These are phyloP conservation scores for Haematococcus sp. DNA, from an alignment of 139 green algal species.

Conservation along the genomic window DNA sequence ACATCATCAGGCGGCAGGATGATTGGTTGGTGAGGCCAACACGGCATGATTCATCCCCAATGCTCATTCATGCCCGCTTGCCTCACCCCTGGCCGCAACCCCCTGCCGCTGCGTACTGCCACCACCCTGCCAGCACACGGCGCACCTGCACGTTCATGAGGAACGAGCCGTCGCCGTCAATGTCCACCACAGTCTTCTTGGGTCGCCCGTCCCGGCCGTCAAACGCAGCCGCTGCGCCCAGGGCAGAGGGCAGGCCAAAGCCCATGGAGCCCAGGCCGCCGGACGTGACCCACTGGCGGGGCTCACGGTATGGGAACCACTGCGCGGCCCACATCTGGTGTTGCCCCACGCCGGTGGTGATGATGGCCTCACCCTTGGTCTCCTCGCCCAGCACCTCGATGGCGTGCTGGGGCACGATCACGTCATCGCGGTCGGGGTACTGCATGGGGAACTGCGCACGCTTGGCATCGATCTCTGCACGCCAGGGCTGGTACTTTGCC, in stretches of 20 bases:
- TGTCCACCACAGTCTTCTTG: slow-evolving; percentile 84
- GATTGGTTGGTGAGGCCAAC: too few relatives aligned
- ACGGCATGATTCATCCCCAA: too few relatives aligned
- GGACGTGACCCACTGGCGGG: slow-evolving; percentile 81
- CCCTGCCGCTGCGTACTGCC: not conserved
- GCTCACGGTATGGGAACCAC: slow-evolving; percentile 83
- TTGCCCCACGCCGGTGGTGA: slow-evolving; percentile 98
- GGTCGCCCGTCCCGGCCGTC: slow-evolving; percentile 68
- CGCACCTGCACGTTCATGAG: slow-evolving; percentile 93
- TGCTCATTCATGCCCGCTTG: too few relatives aligned
- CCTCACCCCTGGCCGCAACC: too few relatives aligned
- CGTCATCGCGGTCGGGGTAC: slow-evolving; percentile 80
- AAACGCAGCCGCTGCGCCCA: slow-evolving; percentile 87
- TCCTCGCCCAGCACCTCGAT: slow-evolving; percentile 91
- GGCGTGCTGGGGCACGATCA: slow-evolving; percentile 95
- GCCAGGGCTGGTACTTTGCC: too few relatives aligned
- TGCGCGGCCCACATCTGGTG: slow-evolving; percentile 99
- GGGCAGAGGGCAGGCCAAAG: slow-evolving; percentile 93
- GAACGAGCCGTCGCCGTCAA: slow-evolving; percentile 98
- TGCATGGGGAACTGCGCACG: slow-evolving; percentile 80
- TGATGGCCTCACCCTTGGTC: slow-evolving; percentile 92
- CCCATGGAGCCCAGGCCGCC: slow-evolving; percentile 96
- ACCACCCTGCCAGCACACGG: not conserved
- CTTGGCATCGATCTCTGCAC: slow-evolving; percentile 60
- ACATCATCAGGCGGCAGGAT: too few relatives aligned